phyloP scores from a whole-genome alignment of 2,329 filamentous ascomycete species.

The Karstenula rhodostoma region DNA sequence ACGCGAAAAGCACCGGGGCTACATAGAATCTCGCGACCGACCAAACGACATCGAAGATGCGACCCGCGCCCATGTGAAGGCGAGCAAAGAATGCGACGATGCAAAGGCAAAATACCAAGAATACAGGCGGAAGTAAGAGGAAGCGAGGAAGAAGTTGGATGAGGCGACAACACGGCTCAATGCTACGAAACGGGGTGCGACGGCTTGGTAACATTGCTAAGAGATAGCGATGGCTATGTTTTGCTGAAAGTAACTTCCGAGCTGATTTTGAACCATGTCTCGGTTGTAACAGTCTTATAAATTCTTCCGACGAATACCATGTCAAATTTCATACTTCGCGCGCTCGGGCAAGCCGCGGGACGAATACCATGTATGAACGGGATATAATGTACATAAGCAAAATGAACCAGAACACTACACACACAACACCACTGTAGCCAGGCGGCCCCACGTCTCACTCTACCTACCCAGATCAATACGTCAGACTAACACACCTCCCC shows the following conservation, averaged over 20 bases:
- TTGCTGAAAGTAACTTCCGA: background rate
- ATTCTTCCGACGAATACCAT: too few species aligned
- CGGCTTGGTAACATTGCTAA: background rate
- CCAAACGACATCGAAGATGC: constrained; percentile 24
- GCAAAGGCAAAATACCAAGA: constrained; percentile 28
- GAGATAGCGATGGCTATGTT: background rate
- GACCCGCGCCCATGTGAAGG: constrained; percentile 26
- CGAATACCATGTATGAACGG: too few species aligned
- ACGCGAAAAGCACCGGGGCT: background rate
- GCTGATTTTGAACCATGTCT: too few species aligned
- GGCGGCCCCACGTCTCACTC: background rate
- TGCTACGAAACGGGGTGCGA: constrained; percentile 12
- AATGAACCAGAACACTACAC: too few species aligned
- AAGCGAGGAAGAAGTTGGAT: constrained; percentile 26
- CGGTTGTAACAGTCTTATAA: too few species aligned
- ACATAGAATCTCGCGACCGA: background rate
- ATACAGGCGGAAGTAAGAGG: constrained; percentile 26
- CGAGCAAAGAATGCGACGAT: constrained; percentile 23
- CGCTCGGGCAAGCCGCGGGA: too few species aligned
- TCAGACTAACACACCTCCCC: constrained; percentile 45
- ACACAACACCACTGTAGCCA: background rate
- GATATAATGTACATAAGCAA: too few species aligned
- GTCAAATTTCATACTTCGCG: too few species aligned
- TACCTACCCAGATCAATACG: constrained; percentile 35
- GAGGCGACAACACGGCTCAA: constrained; percentile 22